A percentile compares a stretch with the other conserved stretches of the same genome.
Evolutionary conservation across 2,329 filamentous ascomycete genomes (phyloP).

Genomic region (Paracorniculantispora psalliotae): DNA sequence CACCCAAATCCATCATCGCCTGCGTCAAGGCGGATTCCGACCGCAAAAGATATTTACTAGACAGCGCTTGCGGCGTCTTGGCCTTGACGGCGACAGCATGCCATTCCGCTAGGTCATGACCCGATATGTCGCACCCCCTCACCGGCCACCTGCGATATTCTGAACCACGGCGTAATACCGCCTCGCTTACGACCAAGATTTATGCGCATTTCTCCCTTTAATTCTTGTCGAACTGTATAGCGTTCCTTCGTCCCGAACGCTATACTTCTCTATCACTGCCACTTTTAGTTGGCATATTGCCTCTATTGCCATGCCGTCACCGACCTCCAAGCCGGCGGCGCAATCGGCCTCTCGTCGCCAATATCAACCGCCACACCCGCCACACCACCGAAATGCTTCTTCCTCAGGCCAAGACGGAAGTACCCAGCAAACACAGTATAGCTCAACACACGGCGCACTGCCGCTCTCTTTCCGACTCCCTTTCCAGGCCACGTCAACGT

Average conservation of each 20-base stretch:
- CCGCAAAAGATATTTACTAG: neutral
- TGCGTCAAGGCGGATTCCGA: neutral
- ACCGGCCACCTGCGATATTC: neutral
- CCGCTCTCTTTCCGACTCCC: constrained; percentile 45
- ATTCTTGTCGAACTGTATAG: neutral
- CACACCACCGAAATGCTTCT: neutral
- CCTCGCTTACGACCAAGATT: neutral
- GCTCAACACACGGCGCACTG: constrained; percentile 25
- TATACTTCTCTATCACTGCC: neutral
- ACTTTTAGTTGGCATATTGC: neutral
- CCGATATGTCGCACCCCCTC: constrained; percentile 7
- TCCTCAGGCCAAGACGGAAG: neutral
- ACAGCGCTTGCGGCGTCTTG: neutral
- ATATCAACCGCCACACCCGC: neutral
- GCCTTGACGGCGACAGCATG: neutral
- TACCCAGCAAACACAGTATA: neutral
- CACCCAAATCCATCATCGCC: neutral
- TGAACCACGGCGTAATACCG: neutral
- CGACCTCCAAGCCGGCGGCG: neutral
- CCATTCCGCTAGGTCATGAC: neutral
- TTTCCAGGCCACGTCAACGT: constrained; percentile 45
- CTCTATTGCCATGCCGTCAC: constrained; percentile 1
- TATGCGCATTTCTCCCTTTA: neutral
- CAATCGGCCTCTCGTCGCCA: neutral
- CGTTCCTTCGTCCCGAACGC: too few relatives aligned